phyloP scores from a whole-genome alignment of 176 grass and related monocot genomes.

The Musa troglodytarum region DNA sequence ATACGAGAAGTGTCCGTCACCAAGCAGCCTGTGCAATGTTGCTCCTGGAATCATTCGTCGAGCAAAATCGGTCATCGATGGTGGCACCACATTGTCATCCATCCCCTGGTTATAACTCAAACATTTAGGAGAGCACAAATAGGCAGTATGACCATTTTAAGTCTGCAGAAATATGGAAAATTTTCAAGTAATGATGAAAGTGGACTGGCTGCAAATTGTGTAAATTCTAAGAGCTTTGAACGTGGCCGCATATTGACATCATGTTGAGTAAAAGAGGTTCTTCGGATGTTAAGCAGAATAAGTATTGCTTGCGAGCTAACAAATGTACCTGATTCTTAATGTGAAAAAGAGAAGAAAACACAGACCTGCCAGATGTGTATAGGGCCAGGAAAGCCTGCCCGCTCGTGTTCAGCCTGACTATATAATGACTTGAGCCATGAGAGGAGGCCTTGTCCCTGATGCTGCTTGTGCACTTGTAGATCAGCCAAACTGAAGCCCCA shows the following conservation, averaged over 20 bases:
- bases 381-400: conserved; percentile 84
- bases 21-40: conserved; percentile 62
- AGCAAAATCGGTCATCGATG: conserved; percentile 52
- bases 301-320: too few relatives aligned
- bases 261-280: too few relatives aligned
- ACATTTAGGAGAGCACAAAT: background rate
- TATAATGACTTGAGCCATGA: conserved; percentile 62
- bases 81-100: conserved; percentile 79
- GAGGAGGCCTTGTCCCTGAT: conserved; percentile 47
- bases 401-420: conserved; percentile 55
- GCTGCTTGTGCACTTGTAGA: conserved; percentile 70
- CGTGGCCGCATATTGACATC: too few relatives aligned
- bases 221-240: too few relatives aligned
- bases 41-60: conserved; percentile 61
- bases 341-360: background rate
- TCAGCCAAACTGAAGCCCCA: conserved; percentile 91
- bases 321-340: too few relatives aligned
- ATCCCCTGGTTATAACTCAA: conserved; percentile 43
- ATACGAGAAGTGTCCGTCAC: conserved; percentile 94
- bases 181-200: background rate
- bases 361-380: conserved; percentile 98
- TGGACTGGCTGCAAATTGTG: too few relatives aligned
- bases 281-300: too few relatives aligned
- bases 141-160: background rate
- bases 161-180: background rate